Base-by-base conservation (phyloP, 1,139 yeast species). In the Blastobotrys buckinghamii region DNA sequence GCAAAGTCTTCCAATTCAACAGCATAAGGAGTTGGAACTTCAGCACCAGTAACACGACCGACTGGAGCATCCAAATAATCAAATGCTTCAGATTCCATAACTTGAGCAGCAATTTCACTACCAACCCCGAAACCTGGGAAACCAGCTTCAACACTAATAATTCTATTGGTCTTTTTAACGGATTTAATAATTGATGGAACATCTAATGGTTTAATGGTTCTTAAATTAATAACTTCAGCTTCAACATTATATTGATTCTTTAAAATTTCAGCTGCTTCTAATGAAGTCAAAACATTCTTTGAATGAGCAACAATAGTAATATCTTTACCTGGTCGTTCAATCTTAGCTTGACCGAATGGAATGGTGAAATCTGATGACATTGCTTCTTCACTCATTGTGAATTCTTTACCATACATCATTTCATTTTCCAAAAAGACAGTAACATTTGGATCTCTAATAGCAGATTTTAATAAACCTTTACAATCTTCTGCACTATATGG, bases 71-170 rank as follows among this genome's bases (percentile, higher is more conserved):
- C 99, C 70, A 94, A 81, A 79, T 89, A 87, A 74, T 94, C 98
- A 62, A 92, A 92, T 50, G 96, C 97, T 72, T 90, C 97, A 50
- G 95, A 82, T 76, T 94, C 99, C 97, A 92, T 89, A 66, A 94
- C 78, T 74, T 89, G 96, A 55, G 97, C 98, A 68, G 92, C 82
- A 64, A 94, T 86, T 77, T 94, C 99, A 50, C 97, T 87, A 64
- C 98, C 98, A 59, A 94, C 95, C 74, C 98, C 97, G 66, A 88
- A 92, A 51, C 89, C 94, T 61, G 98, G 98, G 95, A 82, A 94
- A 53, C 96, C 97, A 50, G 96, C 84, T 76, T 94, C 98, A 56
- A 92, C 97, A 47, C 97, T 84, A 63, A 94, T 82, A 71, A 90
- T 80, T 68, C 95, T 96, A 77, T 89, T 86, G 61, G 99, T 94